Conservation (phyloP, 2,329 filamentous ascomycete species). For the Clonostachys sp. region DNA sequence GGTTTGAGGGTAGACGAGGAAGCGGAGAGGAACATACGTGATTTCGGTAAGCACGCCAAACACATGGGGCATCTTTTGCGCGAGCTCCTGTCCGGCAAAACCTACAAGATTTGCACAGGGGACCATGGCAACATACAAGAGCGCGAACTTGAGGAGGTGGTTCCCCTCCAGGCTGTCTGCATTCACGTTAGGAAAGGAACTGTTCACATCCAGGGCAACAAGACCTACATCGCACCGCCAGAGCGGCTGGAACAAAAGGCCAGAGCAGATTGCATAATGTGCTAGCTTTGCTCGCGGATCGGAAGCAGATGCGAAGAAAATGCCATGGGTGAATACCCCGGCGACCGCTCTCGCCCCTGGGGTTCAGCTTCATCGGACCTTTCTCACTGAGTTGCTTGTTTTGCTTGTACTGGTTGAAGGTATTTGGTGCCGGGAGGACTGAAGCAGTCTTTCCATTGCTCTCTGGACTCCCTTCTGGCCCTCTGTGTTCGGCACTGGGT, state of each 20-base stretch:
- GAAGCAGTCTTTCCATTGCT: no score
- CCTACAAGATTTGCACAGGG: conserved; percentile 46
- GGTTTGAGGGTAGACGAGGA: conserved; percentile 11
- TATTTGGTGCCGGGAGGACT: conserved; percentile 16
- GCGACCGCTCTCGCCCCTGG: conserved; percentile 38
- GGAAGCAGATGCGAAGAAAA: conserved; percentile 36
- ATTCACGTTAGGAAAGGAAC: neutral
- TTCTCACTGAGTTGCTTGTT: conserved; percentile 1
- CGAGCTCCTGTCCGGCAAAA: conserved; percentile 62
- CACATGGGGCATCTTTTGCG: conserved; percentile 72
- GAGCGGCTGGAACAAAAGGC: conserved; percentile 43
- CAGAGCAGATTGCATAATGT: conserved; percentile 42
- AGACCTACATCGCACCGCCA: conserved; percentile 32
- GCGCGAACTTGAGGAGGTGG: conserved; percentile 39
- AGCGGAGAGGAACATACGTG: conserved; percentile 27
- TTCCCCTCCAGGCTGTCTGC: conserved; percentile 25
- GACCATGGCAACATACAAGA: conserved; percentile 45
- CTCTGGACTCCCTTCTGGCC: no score
- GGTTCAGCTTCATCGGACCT: conserved; percentile 7
- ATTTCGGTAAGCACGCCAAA: conserved; percentile 59
- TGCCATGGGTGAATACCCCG: conserved; percentile 35
- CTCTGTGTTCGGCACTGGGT: no score
- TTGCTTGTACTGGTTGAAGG: conserved; percentile 13
- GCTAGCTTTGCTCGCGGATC: conserved; percentile 36
- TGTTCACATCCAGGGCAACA: conserved; percentile 1